Conservation (phyloP, 2,329 filamentous ascomycete species). For the Botrytis byssoidea region DNA sequence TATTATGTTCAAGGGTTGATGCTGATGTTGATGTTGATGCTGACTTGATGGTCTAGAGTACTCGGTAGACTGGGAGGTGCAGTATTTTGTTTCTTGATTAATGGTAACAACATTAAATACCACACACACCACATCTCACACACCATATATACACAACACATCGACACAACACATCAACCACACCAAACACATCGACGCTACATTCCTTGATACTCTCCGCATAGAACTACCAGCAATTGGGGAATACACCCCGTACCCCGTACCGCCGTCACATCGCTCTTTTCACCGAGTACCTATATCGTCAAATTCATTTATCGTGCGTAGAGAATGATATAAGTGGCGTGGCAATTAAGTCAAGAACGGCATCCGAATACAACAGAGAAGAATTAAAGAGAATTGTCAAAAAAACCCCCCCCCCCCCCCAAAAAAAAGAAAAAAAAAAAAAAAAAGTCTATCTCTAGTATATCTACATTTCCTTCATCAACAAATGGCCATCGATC, state of each 20-base stretch:
- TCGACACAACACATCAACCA: neutral
- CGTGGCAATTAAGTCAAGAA: neutral
- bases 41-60: neutral
- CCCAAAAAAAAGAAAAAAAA: no score
- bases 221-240: neutral
- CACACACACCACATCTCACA: neutral
- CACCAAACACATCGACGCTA: no score
- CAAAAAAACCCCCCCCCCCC: no score
- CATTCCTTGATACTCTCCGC: neutral
- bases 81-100: neutral
- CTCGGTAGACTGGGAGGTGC: neutral
- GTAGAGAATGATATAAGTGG: neutral
- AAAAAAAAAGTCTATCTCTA: neutral
- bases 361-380: neutral
- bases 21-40: neutral
- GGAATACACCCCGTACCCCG: neutral
- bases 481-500: conserved; percentile 35
- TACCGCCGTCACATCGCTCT: neutral
- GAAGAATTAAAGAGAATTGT: neutral
- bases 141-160: neutral
- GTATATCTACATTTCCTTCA: neutral
- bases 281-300: neutral
- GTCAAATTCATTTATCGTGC: neutral
- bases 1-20: neutral
- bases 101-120: neutral